Conservation (phyloP, 352 stramenopile genomes). For the Pythium sukuiense region DNA sequence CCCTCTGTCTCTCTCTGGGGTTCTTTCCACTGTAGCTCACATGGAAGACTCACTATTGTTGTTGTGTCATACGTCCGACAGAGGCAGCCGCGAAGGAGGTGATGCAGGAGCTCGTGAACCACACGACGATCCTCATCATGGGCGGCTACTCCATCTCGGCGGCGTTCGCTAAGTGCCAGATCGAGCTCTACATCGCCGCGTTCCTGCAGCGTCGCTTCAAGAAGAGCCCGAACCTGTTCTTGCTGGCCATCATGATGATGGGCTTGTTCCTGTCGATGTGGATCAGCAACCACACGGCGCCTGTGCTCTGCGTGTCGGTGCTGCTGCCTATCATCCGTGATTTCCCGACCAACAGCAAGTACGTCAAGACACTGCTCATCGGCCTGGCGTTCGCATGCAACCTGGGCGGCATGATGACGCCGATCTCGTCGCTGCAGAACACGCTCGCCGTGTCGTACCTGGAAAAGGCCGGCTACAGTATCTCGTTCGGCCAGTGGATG, state of each 20-base stretch:
- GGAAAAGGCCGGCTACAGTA: constrained; percentile 83
- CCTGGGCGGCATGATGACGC: constrained; percentile 93
- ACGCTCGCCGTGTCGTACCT: constrained; percentile 84
- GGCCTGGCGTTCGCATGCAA: constrained; percentile 93
- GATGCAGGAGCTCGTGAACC: constrained; percentile 89
- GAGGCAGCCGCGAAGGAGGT: constrained; percentile 87
- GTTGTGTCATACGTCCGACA: constrained; percentile 15
- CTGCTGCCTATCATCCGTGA: constrained; percentile 88
- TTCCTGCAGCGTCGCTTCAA: constrained; percentile 90
- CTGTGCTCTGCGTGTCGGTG: constrained; percentile 91
- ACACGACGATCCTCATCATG: constrained; percentile 93
- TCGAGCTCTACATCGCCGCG: constrained; percentile 90
- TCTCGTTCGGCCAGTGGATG: constrained; percentile 93
- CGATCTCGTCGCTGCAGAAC: constrained; percentile 91
- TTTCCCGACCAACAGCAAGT: constrained; percentile 80
- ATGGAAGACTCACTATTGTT: not conserved
- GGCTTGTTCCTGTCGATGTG: constrained; percentile 92
- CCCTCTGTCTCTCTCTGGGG: no score
- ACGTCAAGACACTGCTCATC: constrained; percentile 91
- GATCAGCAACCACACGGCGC: constrained; percentile 93
- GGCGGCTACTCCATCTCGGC: constrained; percentile 90
- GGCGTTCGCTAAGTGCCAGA: constrained; percentile 90
- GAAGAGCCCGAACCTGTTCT: constrained; percentile 86
- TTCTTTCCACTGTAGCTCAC: not conserved
- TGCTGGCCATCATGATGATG: constrained; percentile 93